Conservation (phyloP, 73 alveolate species). For the Paramecium pentaurelia region DNA sequence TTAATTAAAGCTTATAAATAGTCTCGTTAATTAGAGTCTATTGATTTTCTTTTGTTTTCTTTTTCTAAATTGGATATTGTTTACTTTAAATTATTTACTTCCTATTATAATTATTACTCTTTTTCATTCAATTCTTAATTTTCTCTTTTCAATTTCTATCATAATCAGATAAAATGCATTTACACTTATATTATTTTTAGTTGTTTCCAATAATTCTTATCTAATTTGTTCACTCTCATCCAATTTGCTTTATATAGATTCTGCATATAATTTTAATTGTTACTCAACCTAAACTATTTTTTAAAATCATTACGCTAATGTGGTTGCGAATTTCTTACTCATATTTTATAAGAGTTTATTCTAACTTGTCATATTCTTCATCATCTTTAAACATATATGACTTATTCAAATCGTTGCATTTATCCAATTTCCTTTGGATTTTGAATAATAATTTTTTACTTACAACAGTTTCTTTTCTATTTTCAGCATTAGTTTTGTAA, state of each 20-base stretch:
- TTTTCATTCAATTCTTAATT: background rate
- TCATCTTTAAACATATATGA: background rate
- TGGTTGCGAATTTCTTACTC: conserved; percentile 21
- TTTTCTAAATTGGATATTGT: background rate
- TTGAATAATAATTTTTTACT: conserved; percentile 5
- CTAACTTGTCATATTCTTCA: conserved; percentile 49
- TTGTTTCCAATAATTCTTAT: background rate
- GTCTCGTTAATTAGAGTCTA: background rate
- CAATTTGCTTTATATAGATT: background rate
- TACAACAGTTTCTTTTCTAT: conserved; percentile 30
- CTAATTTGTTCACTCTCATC: conserved; percentile 28
- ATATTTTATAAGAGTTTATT: background rate
- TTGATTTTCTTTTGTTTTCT: background rate
- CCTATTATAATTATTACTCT: background rate
- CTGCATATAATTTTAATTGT: conserved; percentile 23
- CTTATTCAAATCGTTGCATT: background rate
- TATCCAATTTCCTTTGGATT: conserved; percentile 1
- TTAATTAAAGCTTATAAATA: background rate
- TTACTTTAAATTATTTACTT: background rate
- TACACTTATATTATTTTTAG: conserved; percentile 3
- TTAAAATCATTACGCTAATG: background rate
- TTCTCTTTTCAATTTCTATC: background rate
- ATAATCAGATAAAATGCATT: background rate
- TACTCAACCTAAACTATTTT: background rate
- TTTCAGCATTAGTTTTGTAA: conserved; percentile 12